Evolutionary conservation across 805 yeast species (phyloP), one percentile per base, ranked within the genome.

Genomic region (Starmerella roubikii): DNA sequence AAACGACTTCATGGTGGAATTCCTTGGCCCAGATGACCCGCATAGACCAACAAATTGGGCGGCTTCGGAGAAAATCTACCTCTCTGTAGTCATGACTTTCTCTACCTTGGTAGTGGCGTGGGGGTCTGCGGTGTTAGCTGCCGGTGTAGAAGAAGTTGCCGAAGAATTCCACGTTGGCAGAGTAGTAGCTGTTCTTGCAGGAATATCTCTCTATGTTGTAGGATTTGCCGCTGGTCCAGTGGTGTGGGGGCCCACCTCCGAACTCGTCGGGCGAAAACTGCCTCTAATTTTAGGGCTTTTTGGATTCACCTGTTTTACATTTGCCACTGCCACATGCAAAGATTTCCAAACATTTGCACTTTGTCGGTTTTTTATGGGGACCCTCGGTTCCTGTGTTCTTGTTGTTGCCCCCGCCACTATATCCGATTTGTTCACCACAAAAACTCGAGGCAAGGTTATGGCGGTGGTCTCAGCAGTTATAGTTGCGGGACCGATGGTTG

Each of bases 221-320:
- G 97, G 96, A 8, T 86, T 85, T 59, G 95, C 94, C 1, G 68
- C 83, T 1, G 94, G 95, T 18, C 96, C 97, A 3, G 65, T 85
- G 36, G 53, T 82, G 30, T 85, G 91, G 83, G 94, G 91, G 24
- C 94, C 94, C 4, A 57, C 79, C 26, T 76, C 85, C 15, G 94
- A 83, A 57, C 53, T 78, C 25, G 77, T 68, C 47, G 91, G 93
- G 20, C 62, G 93, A 56, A 68, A 70, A 54, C 58, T 67, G 12
- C 72, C 78, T 3, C 48, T 76, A 37, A 45, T 76, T 0, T 46
- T 71, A 3, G 68, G 78, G 2, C 55, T 67, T 8, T 59, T 76
- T 17, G 41, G 45, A 7, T 30, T 46, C 22, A 30, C 32, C 13
- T 46, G 69, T 13, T 47, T 48, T 16, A 23, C 43, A 3, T 48